Percentiles rank a stretch among this genome's conserved stretches.
These are phyloP conservation scores for Aureoboletus auriporus DNA, from an alignment of 768 basidiomycete genomes.

Conservation along the genomic window DNA sequence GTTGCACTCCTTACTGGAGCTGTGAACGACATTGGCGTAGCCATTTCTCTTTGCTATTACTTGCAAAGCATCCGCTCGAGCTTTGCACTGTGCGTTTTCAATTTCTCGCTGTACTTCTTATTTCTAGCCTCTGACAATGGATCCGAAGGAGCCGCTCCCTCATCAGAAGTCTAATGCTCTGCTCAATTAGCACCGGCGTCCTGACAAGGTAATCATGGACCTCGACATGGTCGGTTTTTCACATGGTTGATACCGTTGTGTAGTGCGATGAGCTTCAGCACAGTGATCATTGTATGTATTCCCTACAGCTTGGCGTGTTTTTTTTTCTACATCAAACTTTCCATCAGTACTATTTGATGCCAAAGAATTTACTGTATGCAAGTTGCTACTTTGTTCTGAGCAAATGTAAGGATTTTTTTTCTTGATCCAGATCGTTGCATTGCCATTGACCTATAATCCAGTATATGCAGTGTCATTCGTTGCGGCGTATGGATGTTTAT, in stretches of 20 bases:
- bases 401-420: constrained; percentile 45
- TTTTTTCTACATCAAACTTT: not conserved
- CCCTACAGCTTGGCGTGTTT: not conserved
- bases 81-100: constrained; percentile 35
- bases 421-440: not conserved
- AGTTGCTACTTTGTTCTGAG: constrained; percentile 61
- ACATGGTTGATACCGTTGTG: not conserved
- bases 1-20: constrained; percentile 48
- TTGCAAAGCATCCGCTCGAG: constrained; percentile 51
- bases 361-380: constrained; percentile 55
- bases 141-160: constrained; percentile 47
- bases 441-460: constrained; percentile 18
- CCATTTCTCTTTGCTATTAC: constrained; percentile 50
- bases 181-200: constrained; percentile 59
- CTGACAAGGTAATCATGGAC: constrained; percentile 48
- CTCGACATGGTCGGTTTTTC: not conserved
- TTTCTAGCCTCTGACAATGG: not conserved
- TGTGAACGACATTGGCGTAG: constrained; percentile 48
- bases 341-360: constrained; percentile 51
- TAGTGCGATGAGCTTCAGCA: constrained; percentile 37
- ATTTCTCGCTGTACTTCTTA: not conserved
- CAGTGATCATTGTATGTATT: constrained; percentile 50
- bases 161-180: constrained; percentile 53
- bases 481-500: constrained; percentile 46
- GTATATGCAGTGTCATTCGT: constrained; percentile 67